A percentile compares a stretch with the other conserved stretches of the same genome.
Evolutionary conservation across 768 basidiomycete genomes (phyloP).

Genomic region (Guyanaporus albipodus): DNA sequence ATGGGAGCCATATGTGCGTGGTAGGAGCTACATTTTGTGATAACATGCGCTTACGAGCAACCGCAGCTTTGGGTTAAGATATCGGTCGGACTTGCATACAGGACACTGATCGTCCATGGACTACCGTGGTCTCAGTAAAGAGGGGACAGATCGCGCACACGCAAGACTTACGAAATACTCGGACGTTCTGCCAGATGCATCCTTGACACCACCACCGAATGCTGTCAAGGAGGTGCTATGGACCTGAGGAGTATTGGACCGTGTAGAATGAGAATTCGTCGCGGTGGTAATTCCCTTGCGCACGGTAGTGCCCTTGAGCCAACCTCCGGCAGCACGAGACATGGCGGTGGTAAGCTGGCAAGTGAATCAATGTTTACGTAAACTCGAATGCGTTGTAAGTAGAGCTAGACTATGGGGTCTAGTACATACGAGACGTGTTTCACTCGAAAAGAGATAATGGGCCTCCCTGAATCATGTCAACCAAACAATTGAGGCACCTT

Average conservation of each 20-base stretch:
- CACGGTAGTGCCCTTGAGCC: constrained; percentile 74
- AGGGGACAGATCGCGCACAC: not conserved
- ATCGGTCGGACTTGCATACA: constrained; percentile 94
- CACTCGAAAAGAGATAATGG: constrained; percentile 1
- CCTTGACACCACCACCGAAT: constrained; percentile 83
- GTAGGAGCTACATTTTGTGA: constrained; percentile 82
- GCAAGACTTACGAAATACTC: constrained; percentile 68
- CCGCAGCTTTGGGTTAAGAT: constrained; percentile 90
- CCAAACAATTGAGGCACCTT: not conserved
- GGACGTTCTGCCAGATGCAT: constrained; percentile 74
- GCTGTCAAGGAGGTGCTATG: constrained; percentile 71
- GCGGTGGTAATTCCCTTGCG: constrained; percentile 55
- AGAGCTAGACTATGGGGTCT: too few species aligned
- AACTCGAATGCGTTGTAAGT: not conserved
- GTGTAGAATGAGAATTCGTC: constrained; percentile 42
- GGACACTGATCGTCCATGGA: constrained; percentile 95
- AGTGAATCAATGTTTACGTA: constrained; percentile 11
- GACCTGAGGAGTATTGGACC: constrained; percentile 63
- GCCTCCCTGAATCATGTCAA: too few species aligned
- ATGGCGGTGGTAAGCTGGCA: constrained; percentile 14
- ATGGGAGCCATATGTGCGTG: not conserved
- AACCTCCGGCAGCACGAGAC: constrained; percentile 36
- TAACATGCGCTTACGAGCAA: constrained; percentile 95
- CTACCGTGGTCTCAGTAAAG: constrained; percentile 34
- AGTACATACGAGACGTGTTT: constrained; percentile 10